Evolutionary conservation across 305 asterid genomes (phyloP).

Genomic region (Plantago coronopus): DNA sequence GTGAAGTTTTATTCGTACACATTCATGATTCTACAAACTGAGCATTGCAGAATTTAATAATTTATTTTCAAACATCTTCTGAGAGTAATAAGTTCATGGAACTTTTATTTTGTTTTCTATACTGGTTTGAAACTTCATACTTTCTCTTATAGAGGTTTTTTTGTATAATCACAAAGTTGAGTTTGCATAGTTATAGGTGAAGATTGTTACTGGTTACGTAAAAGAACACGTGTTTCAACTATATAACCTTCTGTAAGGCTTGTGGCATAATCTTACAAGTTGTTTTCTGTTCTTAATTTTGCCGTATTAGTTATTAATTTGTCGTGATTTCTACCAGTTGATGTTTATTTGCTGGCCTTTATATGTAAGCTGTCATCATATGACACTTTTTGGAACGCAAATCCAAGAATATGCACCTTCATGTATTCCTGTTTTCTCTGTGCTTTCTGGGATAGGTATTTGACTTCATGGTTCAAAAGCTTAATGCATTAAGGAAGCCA

Average conservation of each 20-base stretch:
- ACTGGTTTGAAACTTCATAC: too few relatives aligned
- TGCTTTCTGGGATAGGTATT: constrained; percentile 53
- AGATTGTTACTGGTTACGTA: too few relatives aligned
- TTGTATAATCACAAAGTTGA: too few relatives aligned
- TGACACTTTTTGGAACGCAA: constrained; percentile 15
- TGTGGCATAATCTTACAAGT: not conserved
- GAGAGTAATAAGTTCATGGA: too few relatives aligned
- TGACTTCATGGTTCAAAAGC: constrained; percentile 89
- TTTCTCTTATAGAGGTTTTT: too few relatives aligned
- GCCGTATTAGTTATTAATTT: constrained; percentile 11
- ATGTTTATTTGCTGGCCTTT: constrained; percentile 8
- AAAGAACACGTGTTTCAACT: too few relatives aligned
- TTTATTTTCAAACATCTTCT: too few relatives aligned
- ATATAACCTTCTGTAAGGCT: not conserved
- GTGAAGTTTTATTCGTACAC: too few relatives aligned
- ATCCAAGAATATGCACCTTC: constrained; percentile 19
- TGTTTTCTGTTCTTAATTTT: not conserved
- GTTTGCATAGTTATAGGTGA: too few relatives aligned
- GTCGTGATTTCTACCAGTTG: constrained; percentile 12
- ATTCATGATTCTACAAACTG: too few relatives aligned
- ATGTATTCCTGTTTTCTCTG: constrained; percentile 19
- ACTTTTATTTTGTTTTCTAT: too few relatives aligned
- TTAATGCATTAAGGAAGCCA: constrained; percentile 92
- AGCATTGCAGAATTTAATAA: too few relatives aligned
- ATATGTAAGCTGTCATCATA: constrained; percentile 17